Base-by-base conservation (phyloP, 2,329 filamentous ascomycete genomes). In the Cryoendolithus antarcticus region DNA sequence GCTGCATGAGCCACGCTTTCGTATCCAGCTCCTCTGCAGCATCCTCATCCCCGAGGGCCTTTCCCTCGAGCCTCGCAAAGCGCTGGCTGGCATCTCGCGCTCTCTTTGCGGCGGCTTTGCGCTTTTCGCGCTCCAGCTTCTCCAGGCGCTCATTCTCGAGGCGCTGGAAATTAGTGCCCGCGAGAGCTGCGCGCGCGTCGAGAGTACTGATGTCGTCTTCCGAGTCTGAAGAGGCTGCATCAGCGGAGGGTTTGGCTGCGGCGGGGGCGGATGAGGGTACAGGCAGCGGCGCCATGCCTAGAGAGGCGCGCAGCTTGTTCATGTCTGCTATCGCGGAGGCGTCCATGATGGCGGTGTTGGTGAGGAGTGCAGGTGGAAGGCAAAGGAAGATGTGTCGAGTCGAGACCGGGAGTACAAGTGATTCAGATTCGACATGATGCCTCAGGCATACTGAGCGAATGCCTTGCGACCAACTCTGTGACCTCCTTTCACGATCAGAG, bases 211-310 rank as follows among this genome's bases (percentile, higher is more conserved):
- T 75, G 9, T 72, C 71, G 40, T 93, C 84, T 42, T 81, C 80
- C 36, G 82, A 77, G 11, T 67, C 65, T 40, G 51, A 57, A 41
- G 65, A 66, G 41, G 69, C 71, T 8, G 42, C 42, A 30, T 53
- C 50, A 40, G 69, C 67, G 35, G 68, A 62, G 43, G 63, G 48
- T 45, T 69, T 78, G 19, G 19, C 19, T 39, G 74, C 75, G 19
- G 62, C 41, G 52, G 59, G 42, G 55, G 63, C 62, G 42, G 70
- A 71, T 48, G 84, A 84, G 19, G 88, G 83, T 8, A 93, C 83
- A 15, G 86, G 85, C 54, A 96, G 67, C 19, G 86, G 88, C 57
- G 89, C 85, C 69, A 95, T 77, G 56, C 89, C 89, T 66, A 95
- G 77, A 36, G 86, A 85, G 52, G 80, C 71, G 54, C 89, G 86